These are phyloP conservation scores for Chloris gayana DNA, from an alignment of 176 grass and related monocot species.

Conservation along the genomic window DNA sequence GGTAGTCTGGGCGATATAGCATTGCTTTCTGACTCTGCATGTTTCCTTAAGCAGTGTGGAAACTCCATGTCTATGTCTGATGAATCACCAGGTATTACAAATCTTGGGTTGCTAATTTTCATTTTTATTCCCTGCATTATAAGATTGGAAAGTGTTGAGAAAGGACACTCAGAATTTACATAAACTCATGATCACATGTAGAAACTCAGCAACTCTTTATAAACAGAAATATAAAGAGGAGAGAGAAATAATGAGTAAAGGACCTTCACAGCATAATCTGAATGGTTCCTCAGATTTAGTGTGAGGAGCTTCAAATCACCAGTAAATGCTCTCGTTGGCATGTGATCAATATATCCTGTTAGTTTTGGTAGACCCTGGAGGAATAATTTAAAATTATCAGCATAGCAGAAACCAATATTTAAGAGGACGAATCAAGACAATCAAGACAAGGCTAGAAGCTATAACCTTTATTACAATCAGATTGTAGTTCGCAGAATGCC, in stretches of 20 bases:
- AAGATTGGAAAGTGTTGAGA: conserved; percentile 35
- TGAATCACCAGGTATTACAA: conserved; percentile 66
- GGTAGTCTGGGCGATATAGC: conserved; percentile 18
- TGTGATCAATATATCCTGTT: conserved; percentile 65
- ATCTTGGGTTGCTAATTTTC: conserved; percentile 90
- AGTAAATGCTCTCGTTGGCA: conserved; percentile 69
- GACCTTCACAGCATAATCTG: conserved; percentile 90
- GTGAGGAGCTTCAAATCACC: conserved; percentile 80
- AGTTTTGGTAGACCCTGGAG: conserved; percentile 87
- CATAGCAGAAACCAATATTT: conserved; percentile 29
- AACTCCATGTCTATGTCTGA: conserved; percentile 52
- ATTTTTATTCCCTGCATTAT: conserved; percentile 87
- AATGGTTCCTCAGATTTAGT: conserved; percentile 76
- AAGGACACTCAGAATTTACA: conserved; percentile 18
- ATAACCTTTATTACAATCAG: conserved; percentile 95
- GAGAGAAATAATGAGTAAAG: conserved; percentile 14
- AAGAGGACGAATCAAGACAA: conserved; percentile 16
- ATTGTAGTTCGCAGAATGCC: conserved; percentile 49
- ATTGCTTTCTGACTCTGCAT: conserved; percentile 45
- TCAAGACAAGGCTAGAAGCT: conserved; percentile 6
- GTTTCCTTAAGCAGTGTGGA: conserved; percentile 69
- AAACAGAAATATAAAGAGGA: conserved; percentile 22
- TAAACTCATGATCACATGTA: conserved; percentile 4
- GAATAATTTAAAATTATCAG: conserved; percentile 34
- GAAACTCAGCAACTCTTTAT: conserved; percentile 23